phyloP scores from a whole-genome alignment of 371 early-diverging fungal genomes.

The Lichtheimia ramosa region DNA sequence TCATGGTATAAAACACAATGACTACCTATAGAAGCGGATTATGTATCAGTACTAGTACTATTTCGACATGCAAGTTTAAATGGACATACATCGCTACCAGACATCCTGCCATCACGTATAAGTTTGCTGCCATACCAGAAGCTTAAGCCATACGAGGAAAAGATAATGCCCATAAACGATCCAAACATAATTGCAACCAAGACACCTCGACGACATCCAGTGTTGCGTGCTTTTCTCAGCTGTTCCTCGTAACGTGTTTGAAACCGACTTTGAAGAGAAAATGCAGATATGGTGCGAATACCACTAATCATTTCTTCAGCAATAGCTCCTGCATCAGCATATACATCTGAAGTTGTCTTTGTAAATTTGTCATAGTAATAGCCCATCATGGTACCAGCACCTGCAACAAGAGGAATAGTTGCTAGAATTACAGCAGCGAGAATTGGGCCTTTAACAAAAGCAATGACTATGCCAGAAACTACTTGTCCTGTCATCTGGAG shows the following conservation, averaged over 20 bases:
- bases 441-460: slow-evolving; percentile 79
- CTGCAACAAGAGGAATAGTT: slow-evolving; percentile 54
- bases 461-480: slow-evolving; percentile 31
- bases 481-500: slow-evolving; percentile 55
- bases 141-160: slow-evolving; percentile 65
- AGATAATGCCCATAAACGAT: slow-evolving; percentile 59
- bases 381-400: slow-evolving; percentile 55
- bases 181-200: slow-evolving; percentile 59
- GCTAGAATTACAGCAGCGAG: slow-evolving; percentile 77
- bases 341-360: slow-evolving; percentile 45
- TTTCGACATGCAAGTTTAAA: no score
- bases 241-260: slow-evolving; percentile 55
- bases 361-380: slow-evolving; percentile 48
- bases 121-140: slow-evolving; percentile 80
- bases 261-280: slow-evolving; percentile 75
- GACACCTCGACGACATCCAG: slow-evolving; percentile 55
- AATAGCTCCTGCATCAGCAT: slow-evolving; percentile 63
- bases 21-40: slow-evolving; percentile 26
- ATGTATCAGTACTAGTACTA: no score
- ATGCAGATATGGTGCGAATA: slow-evolving; percentile 86
- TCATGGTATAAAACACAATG: slow-evolving; percentile 64
- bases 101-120: slow-evolving; percentile 43
- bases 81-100: slow-evolving; percentile 23
- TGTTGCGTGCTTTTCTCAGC: slow-evolving; percentile 50
- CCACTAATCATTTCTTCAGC: slow-evolving; percentile 77